These are phyloP conservation scores for Diaporthe ilicicola DNA, from an alignment of 2,329 filamentous ascomycete species.

Conservation along the genomic window DNA sequence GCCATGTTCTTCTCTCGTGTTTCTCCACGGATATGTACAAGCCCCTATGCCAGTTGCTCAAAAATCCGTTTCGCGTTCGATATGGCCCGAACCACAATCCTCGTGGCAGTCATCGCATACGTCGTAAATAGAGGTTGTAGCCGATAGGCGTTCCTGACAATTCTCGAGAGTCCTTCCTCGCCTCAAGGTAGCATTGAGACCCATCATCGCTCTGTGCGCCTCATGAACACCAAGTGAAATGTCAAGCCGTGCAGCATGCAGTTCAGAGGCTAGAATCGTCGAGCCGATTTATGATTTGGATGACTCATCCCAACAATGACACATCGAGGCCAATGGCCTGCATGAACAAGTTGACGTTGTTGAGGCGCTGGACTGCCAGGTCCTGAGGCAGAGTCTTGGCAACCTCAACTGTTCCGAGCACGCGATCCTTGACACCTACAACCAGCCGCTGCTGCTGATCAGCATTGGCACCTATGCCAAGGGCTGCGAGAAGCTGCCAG, in stretches of 20 bases:
- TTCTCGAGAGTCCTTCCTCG: not conserved
- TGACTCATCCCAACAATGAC: constrained; percentile 65
- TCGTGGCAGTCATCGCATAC: constrained; percentile 7
- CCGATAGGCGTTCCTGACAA: not conserved
- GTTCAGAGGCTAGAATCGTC: not conserved
- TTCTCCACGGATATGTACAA: constrained; percentile 21
- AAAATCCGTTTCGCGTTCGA: constrained; percentile 8
- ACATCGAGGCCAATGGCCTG: constrained; percentile 98
- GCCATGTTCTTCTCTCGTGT: not conserved
- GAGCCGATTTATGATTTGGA: not conserved
- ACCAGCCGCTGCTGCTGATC: constrained; percentile 96
- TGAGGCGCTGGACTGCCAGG: constrained; percentile 83
- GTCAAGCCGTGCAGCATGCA: not conserved
- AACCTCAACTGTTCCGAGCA: constrained; percentile 92
- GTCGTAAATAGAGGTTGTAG: not conserved
- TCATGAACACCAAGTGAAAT: not conserved
- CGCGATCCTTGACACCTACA: constrained; percentile 94
- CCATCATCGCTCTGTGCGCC: not conserved
- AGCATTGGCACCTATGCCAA: constrained; percentile 90
- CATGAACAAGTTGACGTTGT: constrained; percentile 98
- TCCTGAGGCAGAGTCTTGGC: constrained; percentile 89
- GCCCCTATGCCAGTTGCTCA: not conserved
- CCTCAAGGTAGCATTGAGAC: not conserved
- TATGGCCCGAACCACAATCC: not conserved
- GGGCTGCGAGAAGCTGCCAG: constrained; percentile 96